These are phyloP conservation scores for Drechslerella coelobrocha DNA, from an alignment of 2,329 filamentous ascomycete genomes.

Conservation along the genomic window DNA sequence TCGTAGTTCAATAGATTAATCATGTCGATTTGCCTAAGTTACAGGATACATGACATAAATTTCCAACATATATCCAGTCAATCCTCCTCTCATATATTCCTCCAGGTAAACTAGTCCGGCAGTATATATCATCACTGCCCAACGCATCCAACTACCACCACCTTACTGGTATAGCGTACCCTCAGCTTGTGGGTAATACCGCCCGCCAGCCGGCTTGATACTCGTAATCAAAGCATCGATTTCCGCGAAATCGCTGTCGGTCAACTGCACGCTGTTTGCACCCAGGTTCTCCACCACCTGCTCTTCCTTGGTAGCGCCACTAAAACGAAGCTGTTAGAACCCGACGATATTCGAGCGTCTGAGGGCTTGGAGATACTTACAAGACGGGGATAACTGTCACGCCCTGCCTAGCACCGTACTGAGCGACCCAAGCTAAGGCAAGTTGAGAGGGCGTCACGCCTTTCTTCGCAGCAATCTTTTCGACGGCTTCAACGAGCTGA, in stretches of 20 bases:
- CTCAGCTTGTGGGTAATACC: slow-evolving; percentile 60
- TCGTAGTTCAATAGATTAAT: too few species aligned
- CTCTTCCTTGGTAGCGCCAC: slow-evolving; percentile 63
- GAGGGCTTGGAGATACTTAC: slow-evolving; percentile 57
- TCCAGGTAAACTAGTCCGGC: too few species aligned
- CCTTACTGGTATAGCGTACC: slow-evolving; percentile 23
- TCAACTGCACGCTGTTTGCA: slow-evolving; percentile 60
- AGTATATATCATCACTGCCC: too few species aligned
- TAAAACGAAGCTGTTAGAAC: slow-evolving; percentile 2
- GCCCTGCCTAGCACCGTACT: slow-evolving; percentile 63
- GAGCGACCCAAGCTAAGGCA: slow-evolving; percentile 69
- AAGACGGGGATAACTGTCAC: slow-evolving; percentile 71
- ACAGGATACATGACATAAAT: too few species aligned
- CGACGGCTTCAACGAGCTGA: slow-evolving; percentile 66
- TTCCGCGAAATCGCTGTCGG: slow-evolving; percentile 62
- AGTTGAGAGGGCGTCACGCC: slow-evolving; percentile 69
- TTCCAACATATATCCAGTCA: too few species aligned
- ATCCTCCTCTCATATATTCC: too few species aligned
- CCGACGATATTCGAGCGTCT: not conserved
- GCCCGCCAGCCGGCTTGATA: slow-evolving; percentile 62
- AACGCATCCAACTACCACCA: not conserved
- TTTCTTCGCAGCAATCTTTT: slow-evolving; percentile 68
- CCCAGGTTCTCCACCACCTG: slow-evolving; percentile 69
- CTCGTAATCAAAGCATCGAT: slow-evolving; percentile 63
- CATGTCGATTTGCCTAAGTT: too few species aligned